Base-by-base conservation (phyloP, 2,329 filamentous ascomycete genomes). In the Beauveria caledonica region DNA sequence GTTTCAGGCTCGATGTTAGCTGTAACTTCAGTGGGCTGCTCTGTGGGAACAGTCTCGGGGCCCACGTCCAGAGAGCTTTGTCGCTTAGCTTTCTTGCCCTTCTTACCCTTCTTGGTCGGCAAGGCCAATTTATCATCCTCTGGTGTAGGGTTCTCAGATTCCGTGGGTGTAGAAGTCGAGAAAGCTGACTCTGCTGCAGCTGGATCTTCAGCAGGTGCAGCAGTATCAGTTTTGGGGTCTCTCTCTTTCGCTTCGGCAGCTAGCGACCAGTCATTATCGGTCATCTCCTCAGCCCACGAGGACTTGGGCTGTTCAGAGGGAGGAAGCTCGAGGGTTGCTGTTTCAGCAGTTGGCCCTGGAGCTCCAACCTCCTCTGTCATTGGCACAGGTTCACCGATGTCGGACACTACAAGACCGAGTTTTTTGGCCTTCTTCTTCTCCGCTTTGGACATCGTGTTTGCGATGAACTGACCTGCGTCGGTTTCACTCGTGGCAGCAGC, bases 71-170 rank as follows among this genome's bases (percentile, higher is more conserved):
- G 21, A 29, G 46, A 49, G 33, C 51, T 57, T 19, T 48, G 39
- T 40, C 46, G 58, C 39, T 72, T 74, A 33, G 60, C 62, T 53
- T 66, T 66, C 54, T 77, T 62, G 44, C 42, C 74, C 62, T 80
- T 79, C 64, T 80, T 80, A 11, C 70, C 75, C 64, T 79, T 81
- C 63, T 75, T 77, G 60, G 68, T 67, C 54, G 75, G 71, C 42
- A 70, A 64, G 8, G 72, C 71, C 63, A 66, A 68, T 27, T 68
- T 67, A 39, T 65, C 64, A 21, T 64, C 61, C 46, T 56, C 60
- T 17, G 62, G 8, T 21, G 51, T 46, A 70, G 65, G 15, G 63
- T n/a, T 42, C 33, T 49, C 50, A 15, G 60, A 23, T 11, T 61
- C 56, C 3, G 50, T 4, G n/a, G 33, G 36, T 23, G 27, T 10